Conservation (phyloP, 202 grass and related monocot species). For the Brachypodium distachyon region DNA sequence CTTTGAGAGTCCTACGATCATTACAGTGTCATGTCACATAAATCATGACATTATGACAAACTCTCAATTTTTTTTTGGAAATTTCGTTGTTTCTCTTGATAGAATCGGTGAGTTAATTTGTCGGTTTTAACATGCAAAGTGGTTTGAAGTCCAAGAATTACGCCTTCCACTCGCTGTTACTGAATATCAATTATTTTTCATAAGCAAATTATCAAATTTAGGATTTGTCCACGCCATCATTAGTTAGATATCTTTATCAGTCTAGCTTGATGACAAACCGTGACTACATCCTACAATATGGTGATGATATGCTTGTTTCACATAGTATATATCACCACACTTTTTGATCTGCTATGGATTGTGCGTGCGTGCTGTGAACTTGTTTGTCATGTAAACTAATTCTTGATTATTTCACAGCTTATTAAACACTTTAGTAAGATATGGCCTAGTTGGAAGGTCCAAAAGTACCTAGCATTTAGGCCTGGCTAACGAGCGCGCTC, state of each 20-base stretch:
- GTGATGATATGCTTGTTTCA: not conserved
- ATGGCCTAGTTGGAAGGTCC: not conserved
- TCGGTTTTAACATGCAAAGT: not conserved
- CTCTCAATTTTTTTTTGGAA: not conserved
- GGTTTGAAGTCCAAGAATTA: not conserved
- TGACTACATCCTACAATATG: not conserved
- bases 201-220: not conserved
- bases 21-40: not conserved
- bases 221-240: not conserved
- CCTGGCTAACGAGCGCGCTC: no score
- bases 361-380: not conserved
- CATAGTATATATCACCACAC: not conserved
- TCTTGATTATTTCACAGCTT: constrained; percentile 15
- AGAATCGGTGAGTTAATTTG: not conserved
- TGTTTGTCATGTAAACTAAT: not conserved
- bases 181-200: not conserved
- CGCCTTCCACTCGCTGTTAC: not conserved
- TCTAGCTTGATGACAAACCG: not conserved
- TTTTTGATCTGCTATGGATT: not conserved
- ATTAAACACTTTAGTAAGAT: not conserved
- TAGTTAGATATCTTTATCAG: not conserved
- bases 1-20: not conserved
- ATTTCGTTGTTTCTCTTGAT: not conserved
- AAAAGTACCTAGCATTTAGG: constrained; percentile 2
- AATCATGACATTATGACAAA: not conserved